These are phyloP conservation scores for Xenoacremonium recifei DNA, from an alignment of 2,329 filamentous ascomycete species.

Conservation along the genomic window DNA sequence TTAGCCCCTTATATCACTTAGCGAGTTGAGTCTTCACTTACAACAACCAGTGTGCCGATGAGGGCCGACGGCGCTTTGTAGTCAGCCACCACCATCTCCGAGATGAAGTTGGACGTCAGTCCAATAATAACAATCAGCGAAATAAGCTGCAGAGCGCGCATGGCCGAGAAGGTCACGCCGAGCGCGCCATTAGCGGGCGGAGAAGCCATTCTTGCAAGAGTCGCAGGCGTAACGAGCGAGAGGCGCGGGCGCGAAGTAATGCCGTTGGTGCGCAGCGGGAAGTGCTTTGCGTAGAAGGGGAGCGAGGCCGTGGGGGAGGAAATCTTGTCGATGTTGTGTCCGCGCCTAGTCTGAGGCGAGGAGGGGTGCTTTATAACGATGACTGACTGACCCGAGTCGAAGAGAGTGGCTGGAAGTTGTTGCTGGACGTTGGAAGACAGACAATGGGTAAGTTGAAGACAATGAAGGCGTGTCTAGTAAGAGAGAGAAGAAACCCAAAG, in stretches of 20 bases:
- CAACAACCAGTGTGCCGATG: conserved; percentile 75
- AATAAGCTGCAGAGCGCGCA: conserved; percentile 68
- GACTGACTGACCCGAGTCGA: conserved; percentile 3
- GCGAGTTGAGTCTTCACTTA: conserved; percentile 49
- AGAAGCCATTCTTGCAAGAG: conserved; percentile 39
- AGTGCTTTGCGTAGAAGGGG: conserved; percentile 41
- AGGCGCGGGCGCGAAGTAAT: conserved; percentile 39
- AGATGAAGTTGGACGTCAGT: conserved; percentile 78
- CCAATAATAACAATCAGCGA: conserved; percentile 77
- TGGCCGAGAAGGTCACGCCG: conserved; percentile 74
- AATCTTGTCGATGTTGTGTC: conserved; percentile 30
- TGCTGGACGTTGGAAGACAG: conserved; percentile 5
- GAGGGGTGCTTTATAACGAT: conserved; percentile 9
- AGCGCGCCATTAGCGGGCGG: conserved; percentile 64
- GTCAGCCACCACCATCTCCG: conserved; percentile 66
- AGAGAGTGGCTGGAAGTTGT: conserved; percentile 8
- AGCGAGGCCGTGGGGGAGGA: conserved; percentile 29
- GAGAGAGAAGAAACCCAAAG: conserved; percentile 19
- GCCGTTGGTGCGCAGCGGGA: conserved; percentile 40
- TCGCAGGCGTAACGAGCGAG: conserved; percentile 38
- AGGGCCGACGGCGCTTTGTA: conserved; percentile 69
- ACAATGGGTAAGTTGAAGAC: conserved; percentile 18
- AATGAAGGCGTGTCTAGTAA: conserved; percentile 9
- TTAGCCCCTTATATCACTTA: too few species aligned
- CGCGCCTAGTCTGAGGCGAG: conserved; percentile 20